Base-by-base conservation (phyloP, 352 stramenopile genomes). In the Pythium sukuiense region DNA sequence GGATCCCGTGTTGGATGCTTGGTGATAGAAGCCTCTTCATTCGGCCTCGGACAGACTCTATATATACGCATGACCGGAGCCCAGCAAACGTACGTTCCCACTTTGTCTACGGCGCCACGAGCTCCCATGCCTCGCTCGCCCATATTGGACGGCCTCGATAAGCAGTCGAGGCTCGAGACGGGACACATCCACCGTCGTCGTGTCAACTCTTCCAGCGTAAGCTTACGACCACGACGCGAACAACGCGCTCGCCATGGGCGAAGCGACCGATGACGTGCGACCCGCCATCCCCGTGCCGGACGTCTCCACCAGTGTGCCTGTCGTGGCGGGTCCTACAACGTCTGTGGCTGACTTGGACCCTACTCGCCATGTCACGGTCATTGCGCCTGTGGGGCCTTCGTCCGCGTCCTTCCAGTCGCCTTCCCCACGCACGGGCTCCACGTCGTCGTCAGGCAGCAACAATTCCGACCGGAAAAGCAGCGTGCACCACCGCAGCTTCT, bases 401-500 rank as follows among this genome's bases (percentile, higher is more conserved):
- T 8, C 32, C 0, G 18, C 27, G 4, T 63, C 58, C 26, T 74
- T 69, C 50, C 59, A 69, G 53, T 33, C n/a, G 1, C n/a, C 59
- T 29, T 67, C 65, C 0, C 68, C 68, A 27, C 70, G 65, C 35
- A 73, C 59, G 4, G 55, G 58, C 9, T 76, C 69, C 1, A 29
- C 43, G 6, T 72, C 69, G 6, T 76, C 67, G 4, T 78, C 73
- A 0, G 67, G 68, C 8, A 80, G 73, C 27, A 69, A 43, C 24
- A 72, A 62, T 43, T 72, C 69, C 14, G 69, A 76, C 24, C 63
- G 72, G 6, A 71, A 69, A 30, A 77, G 65, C 56, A 67, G 69
- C 24, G 9, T 70, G 26, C 61, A 73, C 16, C 74, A 82, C 56
- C 74, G 74, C 24, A 82, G 74, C 59, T 81, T 81, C 20, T 20